phyloP scores from a whole-genome alignment of 352 stramenopile species.

The Pythium rishiriense region DNA sequence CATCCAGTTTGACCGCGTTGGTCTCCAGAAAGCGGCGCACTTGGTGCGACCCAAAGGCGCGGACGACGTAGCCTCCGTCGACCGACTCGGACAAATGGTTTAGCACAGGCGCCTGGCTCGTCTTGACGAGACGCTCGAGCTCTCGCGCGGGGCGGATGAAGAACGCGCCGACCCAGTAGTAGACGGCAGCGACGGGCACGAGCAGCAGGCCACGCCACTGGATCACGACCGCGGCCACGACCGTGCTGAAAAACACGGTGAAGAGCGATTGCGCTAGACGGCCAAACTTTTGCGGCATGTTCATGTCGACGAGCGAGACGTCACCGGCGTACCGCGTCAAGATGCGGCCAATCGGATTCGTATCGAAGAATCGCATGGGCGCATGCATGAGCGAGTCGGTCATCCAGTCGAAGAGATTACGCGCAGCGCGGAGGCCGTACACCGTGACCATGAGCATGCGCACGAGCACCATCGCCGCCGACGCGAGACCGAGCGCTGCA shows the following conservation, averaged over 20 bases:
- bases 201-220: slow-evolving; percentile 65
- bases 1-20: slow-evolving; percentile 32
- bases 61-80: slow-evolving; percentile 44
- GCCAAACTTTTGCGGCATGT: slow-evolving; percentile 33
- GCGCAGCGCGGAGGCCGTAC: slow-evolving; percentile 23
- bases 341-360: slow-evolving; percentile 86
- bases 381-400: slow-evolving; percentile 81
- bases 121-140: slow-evolving; percentile 51
- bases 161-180: slow-evolving; percentile 54
- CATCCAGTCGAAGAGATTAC: slow-evolving; percentile 84
- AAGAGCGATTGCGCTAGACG: slow-evolving; percentile 35
- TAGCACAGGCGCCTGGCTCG: slow-evolving; percentile 45
- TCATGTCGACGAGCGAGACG: slow-evolving; percentile 84
- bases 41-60: slow-evolving; percentile 52
- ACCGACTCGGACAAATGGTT: slow-evolving; percentile 58
- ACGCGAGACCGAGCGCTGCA: slow-evolving; percentile 13
- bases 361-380: slow-evolving; percentile 91
- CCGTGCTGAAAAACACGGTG: slow-evolving; percentile 50
- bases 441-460: slow-evolving; percentile 23
- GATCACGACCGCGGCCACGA: slow-evolving; percentile 62
- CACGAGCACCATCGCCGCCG: slow-evolving; percentile 20
- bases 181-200: slow-evolving; percentile 73
- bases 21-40: slow-evolving; percentile 39
- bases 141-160: slow-evolving; percentile 57
- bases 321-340: slow-evolving; percentile 89